Evolutionary conservation across 768 basidiomycete genomes (phyloP).

Genomic region (Rossbeevera mucosa): DNA sequence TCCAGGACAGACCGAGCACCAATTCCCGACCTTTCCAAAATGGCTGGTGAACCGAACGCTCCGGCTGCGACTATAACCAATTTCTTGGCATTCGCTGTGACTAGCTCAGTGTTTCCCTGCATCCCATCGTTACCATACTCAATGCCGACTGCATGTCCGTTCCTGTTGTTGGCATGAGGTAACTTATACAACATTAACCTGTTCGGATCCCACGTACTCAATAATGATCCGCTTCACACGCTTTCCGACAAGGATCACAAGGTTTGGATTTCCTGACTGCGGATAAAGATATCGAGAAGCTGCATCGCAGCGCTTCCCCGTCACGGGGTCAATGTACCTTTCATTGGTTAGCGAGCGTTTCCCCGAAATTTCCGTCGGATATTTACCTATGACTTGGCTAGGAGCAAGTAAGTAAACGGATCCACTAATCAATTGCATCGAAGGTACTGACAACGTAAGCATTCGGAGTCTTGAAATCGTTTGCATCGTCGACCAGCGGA

Average conservation of each 20-base stretch:
- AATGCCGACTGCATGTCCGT: constrained; percentile 33
- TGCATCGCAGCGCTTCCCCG: constrained; percentile 28
- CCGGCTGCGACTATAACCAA: constrained; percentile 49
- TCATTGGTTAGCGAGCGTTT: not conserved
- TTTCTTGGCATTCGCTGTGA: constrained; percentile 25
- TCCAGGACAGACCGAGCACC: constrained; percentile 48
- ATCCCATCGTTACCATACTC: constrained; percentile 29
- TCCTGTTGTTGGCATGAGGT: constrained; percentile 13
- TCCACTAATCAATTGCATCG: not conserved
- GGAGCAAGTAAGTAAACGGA: not conserved
- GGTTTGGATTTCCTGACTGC: constrained; percentile 23
- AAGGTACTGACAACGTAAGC: constrained; percentile 18
- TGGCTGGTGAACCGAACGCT: constrained; percentile 50
- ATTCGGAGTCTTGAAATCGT: constrained; percentile 34
- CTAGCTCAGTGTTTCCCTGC: constrained; percentile 1
- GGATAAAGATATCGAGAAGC: constrained; percentile 36
- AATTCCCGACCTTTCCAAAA: constrained; percentile 64
- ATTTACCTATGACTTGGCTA: constrained; percentile 16
- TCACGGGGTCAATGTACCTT: constrained; percentile 52
- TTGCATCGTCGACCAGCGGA: constrained; percentile 39
- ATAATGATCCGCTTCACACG: not conserved
- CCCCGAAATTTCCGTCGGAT: not conserved
- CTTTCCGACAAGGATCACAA: constrained; percentile 29
- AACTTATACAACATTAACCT: not conserved
- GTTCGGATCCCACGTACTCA: not conserved